phyloP scores from a whole-genome alignment of 805 yeast species.

The Ogataea thermomethanolica region DNA sequence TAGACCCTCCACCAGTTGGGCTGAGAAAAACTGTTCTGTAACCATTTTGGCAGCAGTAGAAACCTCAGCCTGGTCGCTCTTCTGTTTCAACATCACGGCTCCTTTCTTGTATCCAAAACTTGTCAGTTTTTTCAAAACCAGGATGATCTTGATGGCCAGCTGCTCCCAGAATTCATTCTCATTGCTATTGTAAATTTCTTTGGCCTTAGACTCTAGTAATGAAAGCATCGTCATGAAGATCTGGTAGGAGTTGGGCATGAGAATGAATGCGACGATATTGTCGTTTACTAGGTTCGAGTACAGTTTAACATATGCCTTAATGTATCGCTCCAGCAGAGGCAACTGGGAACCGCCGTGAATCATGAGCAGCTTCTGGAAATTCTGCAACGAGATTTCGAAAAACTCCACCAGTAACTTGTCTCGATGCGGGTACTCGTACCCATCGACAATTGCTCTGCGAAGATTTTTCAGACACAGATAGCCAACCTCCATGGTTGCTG shows the following conservation, averaged over 20 bases:
- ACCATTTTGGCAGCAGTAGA: constrained; percentile 52
- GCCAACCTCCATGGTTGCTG: constrained; percentile 66
- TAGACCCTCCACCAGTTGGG: constrained; percentile 51
- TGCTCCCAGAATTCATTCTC: constrained; percentile 71
- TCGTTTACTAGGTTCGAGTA: constrained; percentile 55
- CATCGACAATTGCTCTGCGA: constrained; percentile 71
- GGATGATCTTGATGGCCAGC: constrained; percentile 61
- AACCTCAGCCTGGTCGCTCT: constrained; percentile 62
- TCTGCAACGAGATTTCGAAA: constrained; percentile 50
- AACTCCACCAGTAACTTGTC: constrained; percentile 58
- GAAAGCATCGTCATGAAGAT: constrained; percentile 60
- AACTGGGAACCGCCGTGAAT: constrained; percentile 49
- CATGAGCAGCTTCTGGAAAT: constrained; percentile 54
- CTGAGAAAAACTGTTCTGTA: constrained; percentile 54
- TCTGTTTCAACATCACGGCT: constrained; percentile 57
- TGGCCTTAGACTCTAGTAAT: constrained; percentile 61
- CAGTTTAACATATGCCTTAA: constrained; percentile 72
- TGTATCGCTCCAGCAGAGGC: constrained; percentile 61
- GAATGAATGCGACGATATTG: constrained; percentile 68
- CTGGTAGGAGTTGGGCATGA: constrained; percentile 60
- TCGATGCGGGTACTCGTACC: constrained; percentile 67
- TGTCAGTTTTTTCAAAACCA: constrained; percentile 61
- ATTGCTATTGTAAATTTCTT: constrained; percentile 54
- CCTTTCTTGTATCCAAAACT: constrained; percentile 63
- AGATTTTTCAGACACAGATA: constrained; percentile 73